Evolutionary conservation across 176 grass and related monocot species (phyloP).

Genomic region (Rhipidocladum racemiflorum): DNA sequence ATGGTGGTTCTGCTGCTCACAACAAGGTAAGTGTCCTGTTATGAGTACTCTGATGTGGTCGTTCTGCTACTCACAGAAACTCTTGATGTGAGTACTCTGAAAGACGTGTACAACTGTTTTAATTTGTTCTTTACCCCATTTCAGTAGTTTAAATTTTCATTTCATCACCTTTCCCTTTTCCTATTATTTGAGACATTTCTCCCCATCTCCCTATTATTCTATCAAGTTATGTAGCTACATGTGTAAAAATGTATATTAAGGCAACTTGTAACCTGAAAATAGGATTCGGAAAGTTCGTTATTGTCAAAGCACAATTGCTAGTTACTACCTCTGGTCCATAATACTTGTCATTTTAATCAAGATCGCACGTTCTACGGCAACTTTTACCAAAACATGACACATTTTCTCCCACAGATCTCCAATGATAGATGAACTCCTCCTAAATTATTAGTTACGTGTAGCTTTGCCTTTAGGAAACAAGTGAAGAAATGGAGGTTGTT

Average conservation of each 20-base stretch:
- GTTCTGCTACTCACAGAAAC: conserved; percentile 70
- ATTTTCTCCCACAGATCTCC: background rate
- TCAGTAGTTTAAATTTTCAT: background rate
- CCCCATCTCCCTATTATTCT: background rate
- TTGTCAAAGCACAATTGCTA: background rate
- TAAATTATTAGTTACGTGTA: conserved; percentile 1
- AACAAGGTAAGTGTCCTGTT: conserved; percentile 72
- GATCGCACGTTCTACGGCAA: background rate
- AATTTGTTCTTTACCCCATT: background rate
- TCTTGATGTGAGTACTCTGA: conserved; percentile 13
- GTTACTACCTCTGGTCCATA: background rate
- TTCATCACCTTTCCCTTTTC: background rate
- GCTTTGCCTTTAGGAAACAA: conserved; percentile 10
- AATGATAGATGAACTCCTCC: conserved; percentile 3
- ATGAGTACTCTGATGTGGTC: conserved; percentile 36
- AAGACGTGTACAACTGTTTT: background rate
- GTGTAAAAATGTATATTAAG: background rate
- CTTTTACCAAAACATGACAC: background rate
- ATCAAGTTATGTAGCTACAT: background rate
- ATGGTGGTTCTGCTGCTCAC: conserved; percentile 92
- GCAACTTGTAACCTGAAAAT: background rate
- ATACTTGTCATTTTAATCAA: background rate
- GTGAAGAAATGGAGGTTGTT: background rate
- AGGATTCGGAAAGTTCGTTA: background rate
- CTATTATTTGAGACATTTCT: background rate